Evolutionary conservation across 495 filamentous ascomycete genomes (phyloP), one percentile per base, ranked within the genome.

Genomic region (Penicillium silybi): DNA sequence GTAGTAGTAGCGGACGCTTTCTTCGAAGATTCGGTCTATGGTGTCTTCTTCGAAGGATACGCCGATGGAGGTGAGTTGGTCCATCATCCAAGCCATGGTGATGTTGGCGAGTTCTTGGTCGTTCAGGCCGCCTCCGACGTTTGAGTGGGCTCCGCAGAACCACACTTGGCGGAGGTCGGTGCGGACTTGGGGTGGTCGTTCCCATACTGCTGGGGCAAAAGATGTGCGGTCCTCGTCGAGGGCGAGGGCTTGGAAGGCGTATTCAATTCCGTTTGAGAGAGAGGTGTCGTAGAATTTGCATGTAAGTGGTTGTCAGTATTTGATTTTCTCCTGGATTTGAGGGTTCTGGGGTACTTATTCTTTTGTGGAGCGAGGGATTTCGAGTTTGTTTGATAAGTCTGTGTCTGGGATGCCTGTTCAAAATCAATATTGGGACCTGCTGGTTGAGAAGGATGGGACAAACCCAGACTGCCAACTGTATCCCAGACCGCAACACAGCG

Each of bases 181-280:
- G 13, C 58, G 63, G 17, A 67, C 60, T n/a, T 65, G 59, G 47
- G 67, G 62, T 6, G 72, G 66, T 44, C 76, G 71, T 61, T 80
- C 72, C 86, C 83, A 89, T 0, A 90, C 57, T 4, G 84, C 78
- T 10, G 86, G 86, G 5, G 78, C 72, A 52, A 88, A 90, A 1
- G 82, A 76, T 6, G 69, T 65, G 10, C 86, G 80, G 35, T 77
- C 70, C 64, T 90, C 86, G 53, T 90, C 85, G 2, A 90, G 69
- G 0, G 85, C 85, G n/a, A 90, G 72, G 3, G 86, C 86, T 54
- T 90, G 86, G 54, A 89, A 88, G 8, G 82, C 86, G 57, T 87
- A 77, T 49, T 86, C 79, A 11, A 88, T 79, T 44, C 69, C 68
- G 49, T 78, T 71, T 4, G 75, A 75, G 0, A 87, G 63, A 17